These are phyloP conservation scores for Monilinia polystroma DNA, from an alignment of 2,329 filamentous ascomycete genomes.

Conservation along the genomic window DNA sequence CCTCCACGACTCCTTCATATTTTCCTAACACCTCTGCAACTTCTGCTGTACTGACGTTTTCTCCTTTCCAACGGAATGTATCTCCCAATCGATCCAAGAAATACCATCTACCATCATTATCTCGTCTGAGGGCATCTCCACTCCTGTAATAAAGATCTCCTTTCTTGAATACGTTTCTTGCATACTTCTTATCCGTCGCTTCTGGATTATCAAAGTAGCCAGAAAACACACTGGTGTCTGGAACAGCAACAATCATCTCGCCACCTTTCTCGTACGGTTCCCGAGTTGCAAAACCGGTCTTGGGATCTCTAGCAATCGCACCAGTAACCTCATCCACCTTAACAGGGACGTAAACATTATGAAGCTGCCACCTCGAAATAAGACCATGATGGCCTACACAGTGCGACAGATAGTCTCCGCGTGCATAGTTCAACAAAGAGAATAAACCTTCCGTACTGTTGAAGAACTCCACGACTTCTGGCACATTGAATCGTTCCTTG, in stretches of 20 bases:
- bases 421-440: constrained; percentile 56
- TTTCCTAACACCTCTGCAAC: constrained; percentile 62
- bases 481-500: constrained; percentile 60
- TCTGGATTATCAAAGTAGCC: constrained; percentile 69
- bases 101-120: constrained; percentile 64
- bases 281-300: constrained; percentile 65
- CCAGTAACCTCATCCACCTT: constrained; percentile 67
- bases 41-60: constrained; percentile 67
- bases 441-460: constrained; percentile 74
- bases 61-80: constrained; percentile 73
- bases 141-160: constrained; percentile 69
- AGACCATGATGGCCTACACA: constrained; percentile 71
- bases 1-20: constrained; percentile 59
- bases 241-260: constrained; percentile 69
- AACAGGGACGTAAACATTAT: constrained; percentile 62
- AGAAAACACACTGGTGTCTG: constrained; percentile 56
- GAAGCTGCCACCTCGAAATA: constrained; percentile 53
- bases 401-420: constrained; percentile 61
- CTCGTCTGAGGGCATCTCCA: constrained; percentile 63
- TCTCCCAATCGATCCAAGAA: constrained; percentile 71
- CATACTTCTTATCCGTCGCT: constrained; percentile 66
- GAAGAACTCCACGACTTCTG: constrained; percentile 70
- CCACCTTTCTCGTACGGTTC: constrained; percentile 66
- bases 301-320: constrained; percentile 62
- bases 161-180: constrained; percentile 62